Base-by-base conservation (phyloP, 352 stramenopile species). In the Globisporangium solare region DNA sequence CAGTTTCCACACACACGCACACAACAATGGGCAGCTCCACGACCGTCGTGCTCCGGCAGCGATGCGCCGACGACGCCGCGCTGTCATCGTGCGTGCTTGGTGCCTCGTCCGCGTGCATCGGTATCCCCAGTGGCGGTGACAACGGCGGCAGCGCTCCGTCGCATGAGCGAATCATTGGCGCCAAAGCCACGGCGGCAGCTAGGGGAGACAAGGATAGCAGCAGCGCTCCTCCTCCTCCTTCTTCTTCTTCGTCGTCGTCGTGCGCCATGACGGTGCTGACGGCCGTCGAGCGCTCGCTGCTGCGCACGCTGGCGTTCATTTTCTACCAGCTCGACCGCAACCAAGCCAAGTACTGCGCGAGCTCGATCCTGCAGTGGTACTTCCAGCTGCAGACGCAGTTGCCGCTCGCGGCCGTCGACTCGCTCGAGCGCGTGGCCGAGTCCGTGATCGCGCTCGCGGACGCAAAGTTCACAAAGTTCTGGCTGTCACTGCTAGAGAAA, bases 401-500 rank as follows among this genome's bases (percentile, higher is more conserved):
- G 3, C 78, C 80, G 0, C 56, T 61, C 24, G 64, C 65, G 1
- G 78, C 74, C 1, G 67, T 83, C n/a, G 58, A 83, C 47, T 79
- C 76, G 35, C 65, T 86, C 32, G 74, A 82, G 41, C 52, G 68
- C 37, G 74, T 80, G 40, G 65, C 68, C 22, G 69, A 81, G 54
- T 87, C 78, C 11, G 70, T 89, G 47, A 70, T 84, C 15, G 70
- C 78, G 47, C 71, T 88, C 22, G 83, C 80, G 13, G 80, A 88
- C 53, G 73, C 67, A 2, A 66, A 86, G 32, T 91, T 91, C 43
- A 73, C 67, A 17, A 71, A 62, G 31, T 91, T 86, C 51, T 91
- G 80, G 80, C 56, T 77, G 6, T 84, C 80, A 39, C 69, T 91
- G 3, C 60, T 87, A 37, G 66, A 84, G 6, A 67, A 80, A 17